Percentiles rank a stretch among this genome's conserved stretches.
These are phyloP conservation scores for Colletotrichum chrysophilum DNA, from an alignment of 2,329 filamentous ascomycete species.

Conservation along the genomic window DNA sequence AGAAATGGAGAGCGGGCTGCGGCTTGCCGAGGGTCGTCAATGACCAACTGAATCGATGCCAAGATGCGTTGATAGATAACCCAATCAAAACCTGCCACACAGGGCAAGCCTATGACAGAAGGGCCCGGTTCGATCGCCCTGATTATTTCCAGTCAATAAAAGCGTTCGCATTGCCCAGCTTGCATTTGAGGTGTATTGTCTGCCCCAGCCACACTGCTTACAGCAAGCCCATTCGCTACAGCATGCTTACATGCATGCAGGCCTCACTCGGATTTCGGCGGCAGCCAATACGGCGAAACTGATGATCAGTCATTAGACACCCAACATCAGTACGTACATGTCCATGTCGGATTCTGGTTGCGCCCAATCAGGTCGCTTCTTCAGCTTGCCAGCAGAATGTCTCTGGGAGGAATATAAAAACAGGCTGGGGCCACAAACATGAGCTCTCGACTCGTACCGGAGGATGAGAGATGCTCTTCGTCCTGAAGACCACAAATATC, in stretches of 20 bases:
- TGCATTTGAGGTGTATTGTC: background rate
- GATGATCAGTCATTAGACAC: background rate
- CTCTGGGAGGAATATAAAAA: background rate
- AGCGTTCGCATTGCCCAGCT: accelerated
- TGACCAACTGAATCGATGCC: background rate
- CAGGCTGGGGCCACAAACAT: background rate
- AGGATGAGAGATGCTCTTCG: background rate
- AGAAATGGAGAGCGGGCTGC: accelerated
- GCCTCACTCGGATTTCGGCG: background rate
- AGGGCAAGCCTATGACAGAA: accelerated
- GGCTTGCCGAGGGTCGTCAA: background rate
- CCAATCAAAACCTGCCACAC: background rate
- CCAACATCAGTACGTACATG: background rate
- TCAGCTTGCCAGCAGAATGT: background rate
- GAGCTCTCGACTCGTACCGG: background rate
- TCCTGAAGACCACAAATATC: accelerated
- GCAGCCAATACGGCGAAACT: background rate
- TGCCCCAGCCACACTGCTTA: background rate
- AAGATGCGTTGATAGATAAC: background rate
- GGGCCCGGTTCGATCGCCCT: background rate
- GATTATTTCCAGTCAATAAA: accelerated
- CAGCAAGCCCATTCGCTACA: background rate
- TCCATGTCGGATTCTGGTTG: background rate
- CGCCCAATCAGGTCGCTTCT: background rate
- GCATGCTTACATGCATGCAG: background rate